Conservation (phyloP, 2,329 filamentous ascomycete genomes). For the Calonectria pseudoturangicola region DNA sequence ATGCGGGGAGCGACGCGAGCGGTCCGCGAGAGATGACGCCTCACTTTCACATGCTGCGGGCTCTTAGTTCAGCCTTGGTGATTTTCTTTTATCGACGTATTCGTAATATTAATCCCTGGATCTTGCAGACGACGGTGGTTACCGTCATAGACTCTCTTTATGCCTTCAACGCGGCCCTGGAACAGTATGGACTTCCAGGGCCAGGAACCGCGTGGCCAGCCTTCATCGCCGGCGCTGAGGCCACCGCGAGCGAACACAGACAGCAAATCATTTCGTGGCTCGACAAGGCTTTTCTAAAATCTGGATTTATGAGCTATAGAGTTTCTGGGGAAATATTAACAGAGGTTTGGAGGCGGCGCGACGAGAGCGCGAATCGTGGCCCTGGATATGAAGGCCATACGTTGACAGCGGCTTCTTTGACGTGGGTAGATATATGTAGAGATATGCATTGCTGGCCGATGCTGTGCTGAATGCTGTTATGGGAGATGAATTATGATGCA, state of each 20-base stretch:
- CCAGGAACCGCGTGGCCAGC: conserved; percentile 50
- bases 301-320: conserved; percentile 49
- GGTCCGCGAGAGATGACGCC: conserved; percentile 42
- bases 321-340: conserved; percentile 43
- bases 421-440: conserved; percentile 53
- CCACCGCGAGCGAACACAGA: conserved; percentile 42
- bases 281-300: conserved; percentile 46
- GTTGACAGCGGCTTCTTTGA: conserved; percentile 41
- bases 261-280: conserved; percentile 46
- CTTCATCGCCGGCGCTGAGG: conserved; percentile 48
- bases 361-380: conserved; percentile 35
- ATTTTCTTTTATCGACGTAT: conserved; percentile 51
- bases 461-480: conserved; percentile 32
- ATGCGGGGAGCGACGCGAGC: conserved; percentile 15
- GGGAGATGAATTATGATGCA: too few relatives aligned
- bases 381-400: conserved; percentile 5
- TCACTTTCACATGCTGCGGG: conserved; percentile 49
- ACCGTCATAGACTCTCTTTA: conserved; percentile 46
- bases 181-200: conserved; percentile 43
- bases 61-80: conserved; percentile 43
- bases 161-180: conserved; percentile 46
- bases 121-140: conserved; percentile 46
- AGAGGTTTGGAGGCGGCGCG: conserved; percentile 50
- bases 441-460: conserved; percentile 47
- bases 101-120: conserved; percentile 48